These are phyloP conservation scores for Penicillium malachiteum DNA, from an alignment of 495 filamentous ascomycete species.

Conservation along the genomic window DNA sequence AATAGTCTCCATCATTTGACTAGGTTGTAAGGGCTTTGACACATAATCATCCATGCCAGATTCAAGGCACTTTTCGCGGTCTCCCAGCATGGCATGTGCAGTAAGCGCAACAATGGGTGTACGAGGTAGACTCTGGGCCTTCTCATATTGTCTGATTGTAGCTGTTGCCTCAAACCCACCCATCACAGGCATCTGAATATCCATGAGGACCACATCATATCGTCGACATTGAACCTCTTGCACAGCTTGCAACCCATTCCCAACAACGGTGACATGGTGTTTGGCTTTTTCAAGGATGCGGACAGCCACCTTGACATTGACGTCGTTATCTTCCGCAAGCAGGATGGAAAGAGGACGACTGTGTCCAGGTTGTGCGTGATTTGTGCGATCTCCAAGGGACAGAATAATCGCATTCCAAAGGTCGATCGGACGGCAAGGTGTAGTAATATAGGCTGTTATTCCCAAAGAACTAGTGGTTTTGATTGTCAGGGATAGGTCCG, in stretches of 20 bases:
- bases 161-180: slow-evolving; percentile 77
- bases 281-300: slow-evolving; percentile 72
- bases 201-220: slow-evolving; percentile 82
- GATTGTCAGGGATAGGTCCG: slow-evolving; percentile 75
- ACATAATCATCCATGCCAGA: slow-evolving; percentile 88
- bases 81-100: slow-evolving; percentile 77
- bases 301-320: slow-evolving; percentile 78
- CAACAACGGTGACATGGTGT: slow-evolving; percentile 68
- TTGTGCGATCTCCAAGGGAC: slow-evolving; percentile 82
- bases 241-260: slow-evolving; percentile 75
- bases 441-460: slow-evolving; percentile 93
- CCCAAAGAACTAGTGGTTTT: slow-evolving; percentile 90
- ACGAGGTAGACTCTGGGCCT: slow-evolving; percentile 42
- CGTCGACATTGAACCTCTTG: slow-evolving; percentile 55
- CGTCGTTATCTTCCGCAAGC: slow-evolving; percentile 78
- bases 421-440: slow-evolving; percentile 85
- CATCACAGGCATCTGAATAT: slow-evolving; percentile 81
- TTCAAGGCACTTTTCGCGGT: slow-evolving; percentile 70
- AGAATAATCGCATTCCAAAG: slow-evolving; percentile 92
- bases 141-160: slow-evolving; percentile 63
- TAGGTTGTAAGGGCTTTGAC: slow-evolving; percentile 70
- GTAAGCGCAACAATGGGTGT: slow-evolving; percentile 82
- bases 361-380: slow-evolving; percentile 77
- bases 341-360: slow-evolving; percentile 88
- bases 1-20: slow-evolving; percentile 70